Base-by-base conservation (phyloP, 441 rosid genomes). In the Monsonia emarginata region DNA sequence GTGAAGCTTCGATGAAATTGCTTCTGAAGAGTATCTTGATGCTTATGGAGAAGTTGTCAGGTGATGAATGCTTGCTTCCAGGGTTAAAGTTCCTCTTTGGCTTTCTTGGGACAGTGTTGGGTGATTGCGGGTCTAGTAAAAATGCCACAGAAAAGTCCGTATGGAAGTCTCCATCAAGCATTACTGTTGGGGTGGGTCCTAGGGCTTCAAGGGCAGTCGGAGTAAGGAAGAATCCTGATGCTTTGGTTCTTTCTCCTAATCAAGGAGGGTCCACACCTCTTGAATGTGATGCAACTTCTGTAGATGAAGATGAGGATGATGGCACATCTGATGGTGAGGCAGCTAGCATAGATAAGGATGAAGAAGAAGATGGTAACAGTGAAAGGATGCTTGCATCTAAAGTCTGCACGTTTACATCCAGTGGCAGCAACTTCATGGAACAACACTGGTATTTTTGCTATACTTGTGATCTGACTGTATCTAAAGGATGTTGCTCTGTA, bases 391-490 rank as follows among this genome's bases (percentile, higher is more conserved):
- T 96, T 69, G 97, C 98, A 62, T 89, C 97, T 61, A 88, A 91
- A 79, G 97, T 96, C 66, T 96, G 99, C 78, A 96, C 99, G 30
- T 96, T 96, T 81, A 93, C 98, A 68, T 93, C 96, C 64, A 96
- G 99, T 74, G 99, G 99, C 69, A 96, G 95, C 85, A 96, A 93
- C 79, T 96, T 93, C 80, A 96, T 91, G 98, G 99, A 96, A 76
- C 99, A 96, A 62, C 99, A 96, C 78, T 96, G 99, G 99, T 96
- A 96, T 72, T 96, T 96, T 68, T 96, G 99, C 80, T 96, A 96
- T 78, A 96, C 99, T 19, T 93, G 99, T 82, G 99, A 96, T 78
- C 87, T 96, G 70, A 89, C 96, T 16, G 95, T 89, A 65, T 87
- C 98, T 66, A 96, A 96, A 82, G 99, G 99, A 61, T 96, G 99